Evolutionary conservation across 371 early-diverging fungal genomes (phyloP).

Genomic region (Mucor piriformis): DNA sequence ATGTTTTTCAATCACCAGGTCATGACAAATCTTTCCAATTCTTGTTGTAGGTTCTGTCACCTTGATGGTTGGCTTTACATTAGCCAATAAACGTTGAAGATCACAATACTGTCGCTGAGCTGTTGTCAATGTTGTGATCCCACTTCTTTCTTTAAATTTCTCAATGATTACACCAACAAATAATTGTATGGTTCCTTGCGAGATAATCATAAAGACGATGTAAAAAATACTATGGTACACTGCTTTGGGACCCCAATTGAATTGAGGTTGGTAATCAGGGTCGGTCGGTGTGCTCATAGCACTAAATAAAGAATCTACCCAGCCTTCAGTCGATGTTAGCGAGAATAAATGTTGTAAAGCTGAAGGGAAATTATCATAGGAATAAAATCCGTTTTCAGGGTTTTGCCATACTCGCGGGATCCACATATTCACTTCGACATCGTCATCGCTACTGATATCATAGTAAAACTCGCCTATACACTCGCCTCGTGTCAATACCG

Average conservation of each 20-base stretch:
- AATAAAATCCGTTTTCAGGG: constrained; percentile 51
- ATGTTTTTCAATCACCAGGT: constrained; percentile 53
- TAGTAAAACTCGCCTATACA: constrained; percentile 54
- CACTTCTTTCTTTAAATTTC: constrained; percentile 62
- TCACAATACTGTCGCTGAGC: constrained; percentile 61
- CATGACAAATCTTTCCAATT: constrained; percentile 55
- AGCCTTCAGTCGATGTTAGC: constrained; percentile 64
- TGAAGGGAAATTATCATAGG: constrained; percentile 51
- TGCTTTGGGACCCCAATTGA: constrained; percentile 47
- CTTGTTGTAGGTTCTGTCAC: constrained; percentile 44
- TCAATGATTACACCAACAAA: constrained; percentile 69
- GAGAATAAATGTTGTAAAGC: constrained; percentile 56
- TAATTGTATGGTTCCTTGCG: constrained; percentile 60
- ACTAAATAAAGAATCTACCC: constrained; percentile 55
- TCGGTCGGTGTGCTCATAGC: constrained; percentile 56
- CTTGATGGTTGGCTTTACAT: constrained; percentile 59
- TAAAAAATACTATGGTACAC: constrained; percentile 60
- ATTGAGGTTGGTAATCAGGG: constrained; percentile 51
- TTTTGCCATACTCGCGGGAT: constrained; percentile 58
- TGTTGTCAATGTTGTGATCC: constrained; percentile 58
- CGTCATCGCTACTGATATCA: constrained; percentile 39
- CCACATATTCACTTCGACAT: constrained; percentile 31
- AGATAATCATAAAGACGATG: constrained; percentile 60
- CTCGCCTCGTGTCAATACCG: constrained; percentile 35
- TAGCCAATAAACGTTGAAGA: constrained; percentile 55